Conservation (phyloP, 192 early-diverging fungal species). For the Coemansia sp. region DNA sequence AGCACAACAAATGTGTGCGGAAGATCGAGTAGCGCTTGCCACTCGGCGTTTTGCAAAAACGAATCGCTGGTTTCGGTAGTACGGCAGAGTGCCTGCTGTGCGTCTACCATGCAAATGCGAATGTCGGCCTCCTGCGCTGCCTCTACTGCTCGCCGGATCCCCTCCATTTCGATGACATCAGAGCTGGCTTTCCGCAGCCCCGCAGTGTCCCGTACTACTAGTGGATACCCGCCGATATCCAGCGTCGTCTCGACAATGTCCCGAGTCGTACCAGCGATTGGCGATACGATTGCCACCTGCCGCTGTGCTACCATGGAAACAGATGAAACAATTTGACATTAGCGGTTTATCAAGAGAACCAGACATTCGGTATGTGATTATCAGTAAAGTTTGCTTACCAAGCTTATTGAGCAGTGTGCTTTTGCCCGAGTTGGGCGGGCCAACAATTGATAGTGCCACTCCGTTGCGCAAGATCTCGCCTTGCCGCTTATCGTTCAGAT, state of each 20-base stretch:
- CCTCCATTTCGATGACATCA: conserved; percentile 69
- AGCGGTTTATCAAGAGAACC: neutral
- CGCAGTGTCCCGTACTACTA: conserved; percentile 73
- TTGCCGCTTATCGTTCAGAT: conserved; percentile 62
- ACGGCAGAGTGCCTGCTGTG: neutral
- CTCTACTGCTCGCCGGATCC: conserved; percentile 62
- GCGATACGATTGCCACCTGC: conserved; percentile 74
- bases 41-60: conserved; percentile 11
- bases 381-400: conserved; percentile 36
- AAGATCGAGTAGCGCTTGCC: conserved; percentile 26
- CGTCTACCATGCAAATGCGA: conserved; percentile 64
- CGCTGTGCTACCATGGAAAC: conserved; percentile 54
- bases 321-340: neutral
- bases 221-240: conserved; percentile 74
- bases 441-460: conserved; percentile 68
- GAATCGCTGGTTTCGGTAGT: neutral
- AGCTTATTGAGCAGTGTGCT: conserved; percentile 70
- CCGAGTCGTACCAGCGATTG: conserved; percentile 72
- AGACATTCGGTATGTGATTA: too few relatives aligned
- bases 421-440: conserved; percentile 79
- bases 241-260: conserved; percentile 74
- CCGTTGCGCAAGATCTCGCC: conserved; percentile 75
- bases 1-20: conserved; percentile 63
- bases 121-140: conserved; percentile 59
- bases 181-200: conserved; percentile 59